phyloP scores from a whole-genome alignment of 164 flowering plant genomes.

The Magnolia kwangsiensis region DNA sequence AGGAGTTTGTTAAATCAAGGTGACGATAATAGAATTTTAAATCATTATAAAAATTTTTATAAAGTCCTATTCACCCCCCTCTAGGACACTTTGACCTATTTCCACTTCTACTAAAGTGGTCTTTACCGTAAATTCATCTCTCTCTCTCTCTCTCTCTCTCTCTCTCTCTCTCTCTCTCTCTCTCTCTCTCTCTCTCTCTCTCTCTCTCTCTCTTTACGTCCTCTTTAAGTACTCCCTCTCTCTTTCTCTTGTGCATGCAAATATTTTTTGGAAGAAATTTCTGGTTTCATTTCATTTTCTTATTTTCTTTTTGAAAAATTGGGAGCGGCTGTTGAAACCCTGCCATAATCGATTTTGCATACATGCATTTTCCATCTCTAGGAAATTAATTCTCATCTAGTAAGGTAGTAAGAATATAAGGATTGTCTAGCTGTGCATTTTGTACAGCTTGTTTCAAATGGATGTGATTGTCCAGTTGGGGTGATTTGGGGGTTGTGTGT shows the following conservation, averaged over 20 bases:
- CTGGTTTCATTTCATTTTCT: not conserved
- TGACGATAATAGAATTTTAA: no score
- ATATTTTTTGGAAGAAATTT: not conserved
- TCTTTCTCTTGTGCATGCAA: not conserved
- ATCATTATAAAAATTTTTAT: no score
- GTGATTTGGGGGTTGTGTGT: not conserved
- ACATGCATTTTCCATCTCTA: not conserved
- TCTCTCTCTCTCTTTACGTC: no score
- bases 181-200: no score
- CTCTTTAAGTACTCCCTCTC: no score
- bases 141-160: not conserved
- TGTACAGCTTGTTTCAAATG: not conserved
- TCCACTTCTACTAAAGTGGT: no score
- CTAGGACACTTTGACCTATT: no score
- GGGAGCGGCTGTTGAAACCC: not conserved
- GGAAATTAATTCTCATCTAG: not conserved
- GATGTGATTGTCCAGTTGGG: not conserved
- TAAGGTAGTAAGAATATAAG: no score
- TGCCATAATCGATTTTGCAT: not conserved
- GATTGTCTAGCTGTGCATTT: not conserved
- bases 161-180: no score
- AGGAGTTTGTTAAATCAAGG: no score
- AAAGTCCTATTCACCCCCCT: no score
- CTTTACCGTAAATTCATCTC: not conserved
- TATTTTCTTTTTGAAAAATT: not conserved